Evolutionary conservation across 108 stramenopile genomes (phyloP).

Genomic region (Conticribra guillardii): DNA sequence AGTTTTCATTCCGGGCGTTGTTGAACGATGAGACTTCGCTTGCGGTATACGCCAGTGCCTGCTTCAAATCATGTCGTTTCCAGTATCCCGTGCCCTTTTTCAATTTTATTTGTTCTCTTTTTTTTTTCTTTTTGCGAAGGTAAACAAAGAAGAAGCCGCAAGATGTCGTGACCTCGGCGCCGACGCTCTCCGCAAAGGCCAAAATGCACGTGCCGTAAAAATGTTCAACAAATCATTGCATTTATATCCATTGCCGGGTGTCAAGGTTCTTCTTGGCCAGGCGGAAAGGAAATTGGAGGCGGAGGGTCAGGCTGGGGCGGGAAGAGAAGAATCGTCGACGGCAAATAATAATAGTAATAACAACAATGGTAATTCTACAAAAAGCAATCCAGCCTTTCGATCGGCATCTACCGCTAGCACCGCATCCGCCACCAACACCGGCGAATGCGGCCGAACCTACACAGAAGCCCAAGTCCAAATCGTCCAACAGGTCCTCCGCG

Average conservation of each 20-base stretch:
- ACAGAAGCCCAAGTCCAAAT: slow-evolving; percentile 73
- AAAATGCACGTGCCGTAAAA: slow-evolving; percentile 85
- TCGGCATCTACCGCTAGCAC: slow-evolving; percentile 11
- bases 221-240: slow-evolving; percentile 86
- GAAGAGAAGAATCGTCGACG: neutral
- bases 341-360: neutral
- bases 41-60: too few relatives aligned
- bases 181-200: slow-evolving; percentile 60
- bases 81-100: too few relatives aligned
- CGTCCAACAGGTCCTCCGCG: slow-evolving; percentile 63
- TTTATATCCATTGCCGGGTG: slow-evolving; percentile 91
- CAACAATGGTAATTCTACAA: slow-evolving; percentile 1
- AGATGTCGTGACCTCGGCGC: slow-evolving; percentile 81
- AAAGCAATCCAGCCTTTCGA: neutral
- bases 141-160: slow-evolving; percentile 79
- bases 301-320: neutral
- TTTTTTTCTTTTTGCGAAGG: slow-evolving; percentile 20
- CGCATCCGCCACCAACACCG: slow-evolving; percentile 24
- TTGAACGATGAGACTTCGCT: too few relatives aligned
- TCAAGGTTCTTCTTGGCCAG: slow-evolving; percentile 77
- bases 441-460: slow-evolving; percentile 66
- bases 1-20: too few relatives aligned
- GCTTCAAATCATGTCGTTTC: too few relatives aligned
- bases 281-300: slow-evolving; percentile 53
- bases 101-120: too few relatives aligned